Conservation (phyloP, 2,329 filamentous ascomycete genomes). For the Fusarium sp. region DNA sequence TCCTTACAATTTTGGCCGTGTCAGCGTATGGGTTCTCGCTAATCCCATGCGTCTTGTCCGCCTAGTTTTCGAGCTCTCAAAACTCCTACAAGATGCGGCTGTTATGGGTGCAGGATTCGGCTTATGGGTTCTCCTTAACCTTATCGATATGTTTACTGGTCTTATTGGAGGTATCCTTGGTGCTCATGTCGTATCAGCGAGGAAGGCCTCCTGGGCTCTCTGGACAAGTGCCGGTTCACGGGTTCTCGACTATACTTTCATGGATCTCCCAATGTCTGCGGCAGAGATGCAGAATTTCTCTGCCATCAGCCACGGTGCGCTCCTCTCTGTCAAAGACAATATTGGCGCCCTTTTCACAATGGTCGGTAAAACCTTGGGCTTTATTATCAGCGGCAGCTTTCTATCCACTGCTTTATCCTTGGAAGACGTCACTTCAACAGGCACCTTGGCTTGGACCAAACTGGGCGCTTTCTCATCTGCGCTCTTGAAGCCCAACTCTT, state of each 20-base stretch:
- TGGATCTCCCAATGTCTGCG: conserved; percentile 63
- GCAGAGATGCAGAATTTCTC: conserved; percentile 81
- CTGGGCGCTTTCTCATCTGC: conserved; percentile 35
- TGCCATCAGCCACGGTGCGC: conserved; percentile 76
- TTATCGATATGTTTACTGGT: conserved; percentile 53
- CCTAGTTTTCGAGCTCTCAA: conserved; percentile 77
- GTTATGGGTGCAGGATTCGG: conserved; percentile 72
- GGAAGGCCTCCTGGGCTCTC: conserved; percentile 57
- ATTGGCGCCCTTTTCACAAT: conserved; percentile 56
- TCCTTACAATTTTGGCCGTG: conserved; percentile 90
- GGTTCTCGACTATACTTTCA: conserved; percentile 61
- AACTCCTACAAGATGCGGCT: conserved; percentile 79
- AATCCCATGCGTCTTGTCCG: conserved; percentile 82
- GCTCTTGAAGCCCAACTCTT: conserved; percentile 62
- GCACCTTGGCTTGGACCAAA: conserved; percentile 31
- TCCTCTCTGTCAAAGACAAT: conserved; percentile 68
- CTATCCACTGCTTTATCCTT: conserved; percentile 29
- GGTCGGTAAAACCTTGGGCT: conserved; percentile 54
- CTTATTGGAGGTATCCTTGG: conserved; percentile 49
- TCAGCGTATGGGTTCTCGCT: conserved; percentile 81
- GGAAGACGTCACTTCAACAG: conserved; percentile 19
- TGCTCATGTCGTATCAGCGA: conserved; percentile 47
- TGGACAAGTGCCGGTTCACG: conserved; percentile 58
- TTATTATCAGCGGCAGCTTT: conserved; percentile 60
- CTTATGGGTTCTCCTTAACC: conserved; percentile 56